phyloP scores from a whole-genome alignment of 495 filamentous ascomycete species.

The Aspergillus ostianus region DNA sequence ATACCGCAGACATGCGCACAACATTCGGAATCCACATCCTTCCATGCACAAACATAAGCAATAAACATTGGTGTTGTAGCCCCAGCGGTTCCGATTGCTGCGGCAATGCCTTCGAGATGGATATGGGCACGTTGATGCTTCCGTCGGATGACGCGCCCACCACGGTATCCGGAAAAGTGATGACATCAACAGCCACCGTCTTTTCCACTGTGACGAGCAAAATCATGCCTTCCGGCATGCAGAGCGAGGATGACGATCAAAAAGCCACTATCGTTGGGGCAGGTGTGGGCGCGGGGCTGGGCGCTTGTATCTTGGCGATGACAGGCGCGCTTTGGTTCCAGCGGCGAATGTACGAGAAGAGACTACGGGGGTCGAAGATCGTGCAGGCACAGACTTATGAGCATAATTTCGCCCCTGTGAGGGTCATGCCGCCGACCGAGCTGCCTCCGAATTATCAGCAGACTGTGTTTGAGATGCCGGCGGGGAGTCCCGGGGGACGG shows the following conservation, averaged over 20 bases:
- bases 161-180: neutral
- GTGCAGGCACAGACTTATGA: neutral
- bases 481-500: neutral
- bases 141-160: neutral
- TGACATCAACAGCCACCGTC: neutral
- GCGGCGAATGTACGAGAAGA: conserved; percentile 3
- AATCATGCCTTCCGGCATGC: neutral
- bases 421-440: neutral
- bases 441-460: neutral
- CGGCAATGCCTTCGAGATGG: conserved; percentile 5
- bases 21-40: conserved; percentile 4
- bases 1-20: neutral
- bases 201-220: neutral
- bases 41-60: neutral
- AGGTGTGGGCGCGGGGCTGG: conserved; percentile 2
- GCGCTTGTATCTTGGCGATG: conserved; percentile 2
- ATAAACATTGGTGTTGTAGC: conserved; percentile 10
- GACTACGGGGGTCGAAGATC: conserved; percentile 1
- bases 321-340: conserved; percentile 2
- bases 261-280: neutral
- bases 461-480: neutral
- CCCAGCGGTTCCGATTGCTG: conserved; percentile 4
- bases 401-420: neutral
- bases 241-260: neutral
- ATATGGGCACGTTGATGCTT: conserved; percentile 6